Percentiles rank a stretch among this genome's conserved stretches.
Evolutionary conservation across 192 early-diverging fungal species (phyloP).

Genomic region (Podila horticola): DNA sequence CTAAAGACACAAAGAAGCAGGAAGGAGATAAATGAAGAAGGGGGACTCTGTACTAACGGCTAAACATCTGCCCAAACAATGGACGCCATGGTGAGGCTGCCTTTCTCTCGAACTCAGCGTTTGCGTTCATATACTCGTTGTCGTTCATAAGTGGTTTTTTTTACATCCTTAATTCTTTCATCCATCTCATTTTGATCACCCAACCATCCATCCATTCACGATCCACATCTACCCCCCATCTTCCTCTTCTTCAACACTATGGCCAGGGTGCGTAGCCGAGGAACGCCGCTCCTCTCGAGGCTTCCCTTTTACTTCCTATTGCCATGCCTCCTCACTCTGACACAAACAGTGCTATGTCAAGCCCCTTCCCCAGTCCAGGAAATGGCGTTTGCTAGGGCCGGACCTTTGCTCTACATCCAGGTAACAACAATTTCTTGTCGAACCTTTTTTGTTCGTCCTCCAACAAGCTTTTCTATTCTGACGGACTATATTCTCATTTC

Average conservation of each 20-base stretch:
- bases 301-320: not conserved
- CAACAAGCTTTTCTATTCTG: not conserved
- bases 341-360: not conserved
- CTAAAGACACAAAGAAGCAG: no score
- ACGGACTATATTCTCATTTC: no score
- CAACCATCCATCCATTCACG: no score
- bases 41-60: no score
- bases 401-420: slow-evolving; percentile 14
- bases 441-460: not conserved
- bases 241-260: not conserved
- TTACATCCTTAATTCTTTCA: not conserved
- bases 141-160: not conserved
- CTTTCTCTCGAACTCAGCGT: not conserved
- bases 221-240: not conserved
- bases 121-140: not conserved
- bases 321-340: not conserved
- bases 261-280: not conserved
- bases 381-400: slow-evolving; percentile 20
- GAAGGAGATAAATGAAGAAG: no score
- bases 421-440: not conserved
- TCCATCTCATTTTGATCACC: no score
- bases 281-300: no score
- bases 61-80: no score
- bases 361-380: slow-evolving; percentile 8
- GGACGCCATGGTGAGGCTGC: no score